These are phyloP conservation scores for Penicillium occitanis DNA, from an alignment of 2,329 filamentous ascomycete genomes.

Conservation along the genomic window DNA sequence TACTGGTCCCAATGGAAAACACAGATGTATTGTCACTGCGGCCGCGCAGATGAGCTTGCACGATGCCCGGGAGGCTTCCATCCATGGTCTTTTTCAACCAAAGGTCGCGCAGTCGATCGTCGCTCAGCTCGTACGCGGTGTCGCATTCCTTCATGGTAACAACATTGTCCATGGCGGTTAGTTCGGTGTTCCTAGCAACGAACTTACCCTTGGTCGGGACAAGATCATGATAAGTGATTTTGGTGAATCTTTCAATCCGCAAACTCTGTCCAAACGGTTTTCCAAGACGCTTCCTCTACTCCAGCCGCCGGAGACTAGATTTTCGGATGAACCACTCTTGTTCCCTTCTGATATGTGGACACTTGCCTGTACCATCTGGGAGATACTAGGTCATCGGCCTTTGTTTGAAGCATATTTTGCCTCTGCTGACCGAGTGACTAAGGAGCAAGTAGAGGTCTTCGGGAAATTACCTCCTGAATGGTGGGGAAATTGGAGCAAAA, in stretches of 20 bases:
- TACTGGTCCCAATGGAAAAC: no score
- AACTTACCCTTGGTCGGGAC: slow-evolving; percentile 18
- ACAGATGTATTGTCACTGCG: no score
- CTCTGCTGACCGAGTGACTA: slow-evolving; percentile 26
- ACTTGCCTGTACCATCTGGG: slow-evolving; percentile 38
- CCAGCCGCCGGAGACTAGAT: slow-evolving; percentile 19
- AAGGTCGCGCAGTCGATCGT: no score
- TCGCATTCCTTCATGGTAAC: no score
- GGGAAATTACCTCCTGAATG: slow-evolving; percentile 26
- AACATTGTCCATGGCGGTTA: no score
- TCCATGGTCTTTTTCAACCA: no score
- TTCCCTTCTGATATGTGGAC: slow-evolving; percentile 40
- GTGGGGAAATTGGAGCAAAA: slow-evolving; percentile 24
- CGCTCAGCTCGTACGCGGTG: no score
- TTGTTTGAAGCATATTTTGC: slow-evolving; percentile 27
- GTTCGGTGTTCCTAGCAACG: slow-evolving; percentile 11
- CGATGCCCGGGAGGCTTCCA: no score
- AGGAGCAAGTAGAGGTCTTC: slow-evolving; percentile 31
- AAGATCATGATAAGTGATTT: slow-evolving; percentile 22
- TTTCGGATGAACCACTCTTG: slow-evolving; percentile 28
- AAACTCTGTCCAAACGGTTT: not conserved
- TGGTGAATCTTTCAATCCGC: slow-evolving; percentile 23
- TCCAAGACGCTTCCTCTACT: slow-evolving; percentile 14
- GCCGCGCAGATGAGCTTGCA: no score
- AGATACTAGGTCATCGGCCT: slow-evolving; percentile 29